phyloP scores from a whole-genome alignment of 495 filamentous ascomycete species.

The Geoglossum glabrum region DNA sequence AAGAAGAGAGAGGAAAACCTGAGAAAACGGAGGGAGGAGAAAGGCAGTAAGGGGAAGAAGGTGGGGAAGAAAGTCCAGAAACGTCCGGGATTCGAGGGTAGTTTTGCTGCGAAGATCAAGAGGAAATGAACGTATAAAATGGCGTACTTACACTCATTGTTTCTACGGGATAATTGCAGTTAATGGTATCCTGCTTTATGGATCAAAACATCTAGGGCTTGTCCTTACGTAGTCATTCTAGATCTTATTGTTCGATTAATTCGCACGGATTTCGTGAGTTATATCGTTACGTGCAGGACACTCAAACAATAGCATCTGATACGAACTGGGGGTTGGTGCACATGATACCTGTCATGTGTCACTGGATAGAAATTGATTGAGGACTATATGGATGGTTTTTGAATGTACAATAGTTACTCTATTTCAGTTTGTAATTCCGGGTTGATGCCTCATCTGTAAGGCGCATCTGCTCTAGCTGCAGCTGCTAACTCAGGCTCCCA shows the following conservation, averaged over 20 bases:
- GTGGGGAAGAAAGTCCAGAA: conserved; percentile 39
- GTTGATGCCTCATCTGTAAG: conserved; percentile 19
- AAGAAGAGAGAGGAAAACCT: conserved; percentile 81
- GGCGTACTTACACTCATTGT: background rate
- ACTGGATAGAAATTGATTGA: background rate
- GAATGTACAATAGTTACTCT: background rate
- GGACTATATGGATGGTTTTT: background rate
- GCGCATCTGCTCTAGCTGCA: conserved; percentile 49
- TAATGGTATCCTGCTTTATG: background rate
- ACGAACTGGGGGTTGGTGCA: background rate
- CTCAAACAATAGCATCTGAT: background rate
- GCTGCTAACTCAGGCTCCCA: conserved; percentile 97
- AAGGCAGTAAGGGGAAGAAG: conserved; percentile 31
- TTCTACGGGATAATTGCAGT: no score
- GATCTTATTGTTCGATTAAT: no score
- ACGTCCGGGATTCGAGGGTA: conserved; percentile 76
- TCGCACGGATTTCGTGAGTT: no score
- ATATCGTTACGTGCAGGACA: no score
- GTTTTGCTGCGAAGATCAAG: conserved; percentile 34
- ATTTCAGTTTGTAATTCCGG: background rate
- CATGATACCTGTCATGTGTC: background rate
- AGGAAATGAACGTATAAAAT: background rate
- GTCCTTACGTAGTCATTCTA: no score
- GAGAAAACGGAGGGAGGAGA: conserved; percentile 59
- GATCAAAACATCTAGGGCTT: no score